Conservation (phyloP, 2,329 filamentous ascomycete genomes). For the Colletotrichum somersetense region DNA sequence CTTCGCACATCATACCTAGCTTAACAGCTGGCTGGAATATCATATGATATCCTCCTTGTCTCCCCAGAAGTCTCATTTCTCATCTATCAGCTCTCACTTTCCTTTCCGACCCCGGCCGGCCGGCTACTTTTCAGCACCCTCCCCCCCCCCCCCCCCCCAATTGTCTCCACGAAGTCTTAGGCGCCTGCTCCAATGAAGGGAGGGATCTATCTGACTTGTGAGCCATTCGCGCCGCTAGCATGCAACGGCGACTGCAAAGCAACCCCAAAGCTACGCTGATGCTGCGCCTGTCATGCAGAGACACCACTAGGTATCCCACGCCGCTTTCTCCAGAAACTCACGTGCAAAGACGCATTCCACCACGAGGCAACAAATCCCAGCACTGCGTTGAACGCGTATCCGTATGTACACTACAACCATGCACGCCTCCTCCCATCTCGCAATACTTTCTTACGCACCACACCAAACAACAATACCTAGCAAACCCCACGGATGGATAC, state of each 20-base stretch:
- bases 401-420: neutral
- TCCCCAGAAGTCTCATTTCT: neutral
- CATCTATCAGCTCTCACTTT: slow-evolving; percentile 9
- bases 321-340: slow-evolving; percentile 1
- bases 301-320: slow-evolving; percentile 1
- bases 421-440: slow-evolving; percentile 4
- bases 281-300: slow-evolving; percentile 9
- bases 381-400: neutral
- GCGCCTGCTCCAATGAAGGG: slow-evolving; percentile 13
- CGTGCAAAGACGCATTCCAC: slow-evolving; percentile 14
- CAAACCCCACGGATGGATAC: neutral
- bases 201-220: slow-evolving; percentile 1
- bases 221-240: neutral
- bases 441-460: neutral
- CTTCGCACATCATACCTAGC: too few relatives aligned
- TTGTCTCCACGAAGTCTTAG: slow-evolving; percentile 8
- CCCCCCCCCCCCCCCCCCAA: neutral
- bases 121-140: neutral
- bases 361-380: slow-evolving; percentile 1
- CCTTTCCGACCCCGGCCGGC: neutral
- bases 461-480: neutral
- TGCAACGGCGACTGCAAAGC: slow-evolving; percentile 6
- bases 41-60: neutral
- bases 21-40: neutral
- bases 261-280: slow-evolving; percentile 1